Percentiles rank a stretch among this genome's conserved stretches.
These are phyloP conservation scores for Thelonectria discophora DNA, from an alignment of 2,329 filamentous ascomycete species.

Conservation along the genomic window DNA sequence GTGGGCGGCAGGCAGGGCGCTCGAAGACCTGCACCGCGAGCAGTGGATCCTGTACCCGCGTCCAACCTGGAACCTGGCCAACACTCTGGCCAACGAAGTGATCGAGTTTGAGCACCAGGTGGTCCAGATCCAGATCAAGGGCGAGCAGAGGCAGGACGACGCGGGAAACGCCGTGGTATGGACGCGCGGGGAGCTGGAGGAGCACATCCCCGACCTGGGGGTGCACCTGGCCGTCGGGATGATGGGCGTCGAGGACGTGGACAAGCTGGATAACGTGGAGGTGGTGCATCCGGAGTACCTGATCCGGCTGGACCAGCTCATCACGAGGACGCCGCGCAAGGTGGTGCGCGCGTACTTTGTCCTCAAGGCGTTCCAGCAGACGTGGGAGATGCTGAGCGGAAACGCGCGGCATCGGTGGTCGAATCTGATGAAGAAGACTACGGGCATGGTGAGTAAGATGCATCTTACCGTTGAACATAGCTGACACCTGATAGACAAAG, in stretches of 20 bases:
- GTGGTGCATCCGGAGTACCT: constrained; percentile 23
- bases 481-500: constrained; percentile 5
- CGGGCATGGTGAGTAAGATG: constrained; percentile 13
- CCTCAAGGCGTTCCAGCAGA: constrained; percentile 33
- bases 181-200: constrained; percentile 10
- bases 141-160: neutral
- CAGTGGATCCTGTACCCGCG: constrained; percentile 1
- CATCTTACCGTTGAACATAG: neutral
- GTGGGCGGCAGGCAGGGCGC: neutral
- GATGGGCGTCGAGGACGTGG: no score
- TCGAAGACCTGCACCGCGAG: neutral
- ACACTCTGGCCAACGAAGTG: neutral
- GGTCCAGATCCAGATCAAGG: neutral
- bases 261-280: constrained; percentile 18
- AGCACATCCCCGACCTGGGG: constrained; percentile 7
- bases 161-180: constrained; percentile 6
- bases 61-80: neutral
- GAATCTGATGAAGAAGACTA: constrained; percentile 1
- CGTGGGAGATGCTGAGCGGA: constrained; percentile 17
- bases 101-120: constrained; percentile 13
- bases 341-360: constrained; percentile 26
- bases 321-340: constrained; percentile 11
- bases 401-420: neutral
- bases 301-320: constrained; percentile 6
- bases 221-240: constrained; percentile 8